Percentiles rank a stretch among this genome's conserved stretches.
phyloP scores from a whole-genome alignment of 306 rosid species.

The Sechiopsis laciniata region DNA sequence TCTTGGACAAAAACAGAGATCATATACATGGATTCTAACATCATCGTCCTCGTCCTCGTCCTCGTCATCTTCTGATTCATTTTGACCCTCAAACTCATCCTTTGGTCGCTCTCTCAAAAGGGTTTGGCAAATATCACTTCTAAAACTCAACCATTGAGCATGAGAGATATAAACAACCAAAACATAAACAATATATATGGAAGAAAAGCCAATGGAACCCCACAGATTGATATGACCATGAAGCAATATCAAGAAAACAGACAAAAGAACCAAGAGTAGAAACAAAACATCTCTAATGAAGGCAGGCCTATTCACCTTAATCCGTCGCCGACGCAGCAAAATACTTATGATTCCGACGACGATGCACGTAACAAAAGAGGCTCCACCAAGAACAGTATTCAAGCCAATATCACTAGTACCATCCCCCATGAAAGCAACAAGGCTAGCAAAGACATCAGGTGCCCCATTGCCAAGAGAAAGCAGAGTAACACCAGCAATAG shows the following conservation, averaged over 20 bases:
- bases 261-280: slow-evolving; percentile 48
- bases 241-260: slow-evolving; percentile 43
- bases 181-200: slow-evolving; percentile 59
- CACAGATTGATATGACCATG: slow-evolving; percentile 46
- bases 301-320: slow-evolving; percentile 40
- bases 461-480: slow-evolving; percentile 90
- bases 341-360: slow-evolving; percentile 66
- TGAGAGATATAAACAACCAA: slow-evolving; percentile 51
- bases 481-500: slow-evolving; percentile 84
- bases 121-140: slow-evolving; percentile 1
- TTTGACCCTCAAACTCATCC: slow-evolving; percentile 10
- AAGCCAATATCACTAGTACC: slow-evolving; percentile 54
- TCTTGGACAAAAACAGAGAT: slow-evolving; percentile 11
- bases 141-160: slow-evolving; percentile 23
- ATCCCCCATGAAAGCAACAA: slow-evolving; percentile 55
- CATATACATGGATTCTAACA: slow-evolving; percentile 12
- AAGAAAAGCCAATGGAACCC: slow-evolving; percentile 51
- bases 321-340: slow-evolving; percentile 28
- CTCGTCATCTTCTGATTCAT: not conserved
- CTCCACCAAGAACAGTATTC: slow-evolving; percentile 71
- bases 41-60: not conserved
- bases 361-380: slow-evolving; percentile 52
- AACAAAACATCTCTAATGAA: slow-evolving; percentile 56
- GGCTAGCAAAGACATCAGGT: slow-evolving; percentile 70
- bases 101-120: slow-evolving; percentile 17